A percentile compares a stretch with the other conserved stretches of the same genome.
phyloP scores from a whole-genome alignment of 2,329 filamentous ascomycete genomes.

The Ophiostoma australiae region DNA sequence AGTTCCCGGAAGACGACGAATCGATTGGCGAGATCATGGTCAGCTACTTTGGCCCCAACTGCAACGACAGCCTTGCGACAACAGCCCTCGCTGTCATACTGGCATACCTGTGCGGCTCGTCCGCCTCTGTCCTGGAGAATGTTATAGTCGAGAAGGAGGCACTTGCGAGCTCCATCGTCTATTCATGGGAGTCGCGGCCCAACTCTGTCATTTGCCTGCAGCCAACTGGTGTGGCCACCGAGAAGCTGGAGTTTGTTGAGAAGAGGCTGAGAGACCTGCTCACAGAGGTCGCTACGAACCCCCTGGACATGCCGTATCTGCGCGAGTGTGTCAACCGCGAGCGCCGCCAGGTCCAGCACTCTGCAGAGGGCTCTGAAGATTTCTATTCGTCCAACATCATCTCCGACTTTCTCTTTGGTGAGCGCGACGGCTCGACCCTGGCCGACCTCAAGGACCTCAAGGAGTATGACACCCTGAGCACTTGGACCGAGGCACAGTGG shows the following conservation, averaged over 20 bases:
- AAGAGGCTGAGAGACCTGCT: slow-evolving; percentile 79
- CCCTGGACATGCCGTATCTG: slow-evolving; percentile 86
- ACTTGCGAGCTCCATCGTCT: slow-evolving; percentile 78
- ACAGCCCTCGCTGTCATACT: slow-evolving; percentile 75
- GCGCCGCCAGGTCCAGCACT: slow-evolving; percentile 73
- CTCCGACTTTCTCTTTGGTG: slow-evolving; percentile 85
- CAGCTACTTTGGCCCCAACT: slow-evolving; percentile 80
- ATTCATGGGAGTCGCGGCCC: slow-evolving; percentile 72
- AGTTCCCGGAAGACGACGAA: slow-evolving; percentile 96
- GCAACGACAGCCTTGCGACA: slow-evolving; percentile 61
- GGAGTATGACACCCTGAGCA: slow-evolving; percentile 64
- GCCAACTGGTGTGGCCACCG: slow-evolving; percentile 79
- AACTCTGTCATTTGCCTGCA: slow-evolving; percentile 81
- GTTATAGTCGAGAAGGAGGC: slow-evolving; percentile 89
- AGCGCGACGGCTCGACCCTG: slow-evolving; percentile 73
- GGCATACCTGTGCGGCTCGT: slow-evolving; percentile 86
- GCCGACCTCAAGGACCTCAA: slow-evolving; percentile 51
- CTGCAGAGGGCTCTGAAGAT: slow-evolving; percentile 72
- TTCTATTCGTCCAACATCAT: slow-evolving; percentile 85
- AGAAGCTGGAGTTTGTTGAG: slow-evolving; percentile 78
- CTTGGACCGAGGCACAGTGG: slow-evolving; percentile 83
- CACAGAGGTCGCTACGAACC: slow-evolving; percentile 70
- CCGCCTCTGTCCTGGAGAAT: slow-evolving; percentile 88
- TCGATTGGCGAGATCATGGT: slow-evolving; percentile 84
- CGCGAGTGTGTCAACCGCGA: slow-evolving; percentile 80